phyloP scores from a whole-genome alignment of 2,329 filamentous ascomycete species.

The Colletotrichum eremochloae region DNA sequence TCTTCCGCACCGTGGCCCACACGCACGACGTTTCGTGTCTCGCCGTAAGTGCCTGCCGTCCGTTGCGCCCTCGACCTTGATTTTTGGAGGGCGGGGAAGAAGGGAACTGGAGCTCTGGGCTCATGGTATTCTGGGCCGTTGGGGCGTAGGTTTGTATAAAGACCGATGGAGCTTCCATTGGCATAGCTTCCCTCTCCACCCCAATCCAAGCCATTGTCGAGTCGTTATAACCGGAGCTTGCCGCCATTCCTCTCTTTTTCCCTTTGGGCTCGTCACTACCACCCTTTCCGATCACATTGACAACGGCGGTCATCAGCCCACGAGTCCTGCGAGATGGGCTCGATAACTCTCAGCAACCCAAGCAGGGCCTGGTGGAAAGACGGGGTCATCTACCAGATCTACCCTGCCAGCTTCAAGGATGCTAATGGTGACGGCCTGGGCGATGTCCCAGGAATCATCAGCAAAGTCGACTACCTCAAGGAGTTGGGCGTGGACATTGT shows the following conservation, averaged over 20 bases:
- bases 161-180: neutral
- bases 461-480: conserved; percentile 72
- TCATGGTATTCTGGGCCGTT: neutral
- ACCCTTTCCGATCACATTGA: neutral
- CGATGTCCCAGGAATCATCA: conserved; percentile 73
- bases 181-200: neutral
- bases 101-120: neutral
- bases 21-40: conserved; percentile 41
- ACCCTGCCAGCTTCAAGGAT: conserved; percentile 70
- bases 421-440: conserved; percentile 71
- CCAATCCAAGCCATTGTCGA: neutral
- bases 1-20: conserved; percentile 36
- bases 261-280: neutral
- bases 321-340: conserved; percentile 26
- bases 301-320: neutral
- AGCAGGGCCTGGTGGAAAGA: conserved; percentile 67
- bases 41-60: conserved; percentile 24
- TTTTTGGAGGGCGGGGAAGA: neutral
- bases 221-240: neutral
- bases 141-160: neutral
- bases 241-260: neutral
- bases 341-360: conserved; percentile 30
- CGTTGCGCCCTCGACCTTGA: neutral
- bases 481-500: conserved; percentile 73
- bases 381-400: conserved; percentile 70